Base-by-base conservation (phyloP, 2,329 filamentous ascomycete species). In the Botrytis tulipae region DNA sequence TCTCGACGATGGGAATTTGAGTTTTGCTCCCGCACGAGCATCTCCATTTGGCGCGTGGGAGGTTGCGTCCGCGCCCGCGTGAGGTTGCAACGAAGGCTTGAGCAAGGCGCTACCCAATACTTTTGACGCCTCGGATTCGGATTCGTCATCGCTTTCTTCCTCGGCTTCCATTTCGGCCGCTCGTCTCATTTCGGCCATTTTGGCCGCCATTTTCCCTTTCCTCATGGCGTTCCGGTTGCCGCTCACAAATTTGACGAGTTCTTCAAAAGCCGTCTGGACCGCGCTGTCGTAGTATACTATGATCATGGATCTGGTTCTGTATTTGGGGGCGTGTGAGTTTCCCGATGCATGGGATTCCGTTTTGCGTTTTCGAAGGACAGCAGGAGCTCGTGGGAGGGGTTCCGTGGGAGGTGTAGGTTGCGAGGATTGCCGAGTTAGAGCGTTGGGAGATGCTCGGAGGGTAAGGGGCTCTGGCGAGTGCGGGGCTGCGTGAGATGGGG, bases 261-360 rank as follows among this genome's bases (percentile, higher is more conserved):
- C 87, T 78, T 97, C 94, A 76, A 98, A 94, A 57, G 91, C 90
- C 69, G 89, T 89, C 80, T 98, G 94, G 5, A 97, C 91, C 75
- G 93, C 91, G 77, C 92, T 93, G 80, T 98, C 95, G 81, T 98
- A 98, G 82, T 94, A 95, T n/a, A 98, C 92, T 59, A 96, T 91
- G 65, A 95, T 91, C 86, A 93, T 92, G 73, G 87, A 91, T 76
- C 92, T 89, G 5, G 90, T 90, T 72, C 92, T 90, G 80, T 92
- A 92, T 75, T 81, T 81, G 14, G 79, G 77, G 14, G 72, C 74
- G 29, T 75, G n/a, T 2, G 79, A 79, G 57, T 79, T 78, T 16
- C 74, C 77, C 3, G 80, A 81, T 5, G 78, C 78, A 37, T 81
- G 72, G 42, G 80, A 81, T 37, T 78, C 80, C 4, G 80, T 80